Evolutionary conservation across 768 basidiomycete genomes (phyloP), one percentile per base, ranked within the genome.

Genomic region (Tylopilus balloui): DNA sequence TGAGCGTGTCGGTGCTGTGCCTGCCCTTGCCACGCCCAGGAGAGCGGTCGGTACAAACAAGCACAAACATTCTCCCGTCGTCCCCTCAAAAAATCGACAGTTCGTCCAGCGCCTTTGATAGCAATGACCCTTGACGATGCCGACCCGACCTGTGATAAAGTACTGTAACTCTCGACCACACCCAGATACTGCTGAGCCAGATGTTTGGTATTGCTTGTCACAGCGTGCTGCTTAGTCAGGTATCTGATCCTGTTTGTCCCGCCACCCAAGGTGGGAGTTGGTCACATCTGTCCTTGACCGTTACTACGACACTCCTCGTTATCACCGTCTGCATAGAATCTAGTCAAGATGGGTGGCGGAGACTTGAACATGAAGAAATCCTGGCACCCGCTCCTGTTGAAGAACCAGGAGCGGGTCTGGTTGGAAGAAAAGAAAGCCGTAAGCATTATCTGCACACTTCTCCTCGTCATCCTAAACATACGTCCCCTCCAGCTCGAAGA

Each of bases 321-420:
- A 42, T 28, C 27, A 43, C n/a, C 49, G 13, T 50, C 38, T 32
- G 21, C 58, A 6, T 48, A 49, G 48, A 61, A 64, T 43, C 53
- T 47, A 63, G 58, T 60, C 78, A 96, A 86, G 62, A 97, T 97
- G 94, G 94, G 94, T 82, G 93, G 94, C 51, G 94, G 89, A 53
- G 94, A 97, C 70, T 78, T 97, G 67, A 98, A 98, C 65, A 98
- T 98, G 94, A 96, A 90, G 73, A 95, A 96, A 80, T 93, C 91
- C 56, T 97, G 94, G 94, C 94, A 97, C 69, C 94, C 94, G 79
- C 84, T 93, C 78, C 88, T 95, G 71, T 71, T 96, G 70, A 92
- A 92, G 68, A 95, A 95, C 73, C 95, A 97, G 85, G 92, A 95
- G 83, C 83, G 89, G 80, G 96, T 98, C 62, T 98, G 96, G 95